These are phyloP conservation scores for Penicillium fuscoglaucum DNA, from an alignment of 2,329 filamentous ascomycete genomes.

Conservation along the genomic window DNA sequence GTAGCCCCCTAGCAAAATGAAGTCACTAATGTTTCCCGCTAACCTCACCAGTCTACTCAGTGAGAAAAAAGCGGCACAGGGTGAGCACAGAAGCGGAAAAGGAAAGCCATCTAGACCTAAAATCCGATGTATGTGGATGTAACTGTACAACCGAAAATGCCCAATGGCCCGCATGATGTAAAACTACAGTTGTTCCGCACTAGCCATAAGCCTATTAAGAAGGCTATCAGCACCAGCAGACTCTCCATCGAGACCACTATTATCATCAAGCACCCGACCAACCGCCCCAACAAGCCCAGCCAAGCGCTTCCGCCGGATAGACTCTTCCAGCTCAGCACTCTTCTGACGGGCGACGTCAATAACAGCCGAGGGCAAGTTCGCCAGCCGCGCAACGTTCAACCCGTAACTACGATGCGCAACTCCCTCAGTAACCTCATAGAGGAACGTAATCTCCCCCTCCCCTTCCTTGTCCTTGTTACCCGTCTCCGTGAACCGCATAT, in stretches of 20 bases:
- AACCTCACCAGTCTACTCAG: not conserved
- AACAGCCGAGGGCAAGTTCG: conserved; percentile 73
- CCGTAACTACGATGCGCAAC: conserved; percentile 94
- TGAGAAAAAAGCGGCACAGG: not conserved
- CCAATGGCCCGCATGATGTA: not conserved
- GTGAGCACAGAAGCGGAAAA: not conserved
- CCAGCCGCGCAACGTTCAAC: conserved; percentile 85
- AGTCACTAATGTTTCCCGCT: not conserved
- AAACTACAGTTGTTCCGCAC: conserved; percentile 35
- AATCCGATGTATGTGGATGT: not conserved
- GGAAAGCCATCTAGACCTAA: not conserved
- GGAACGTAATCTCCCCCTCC: conserved; percentile 83
- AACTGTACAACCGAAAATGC: conserved; percentile 2
- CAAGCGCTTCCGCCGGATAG: conserved; percentile 65
- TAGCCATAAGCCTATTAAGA: conserved; percentile 34
- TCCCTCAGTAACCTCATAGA: conserved; percentile 89
- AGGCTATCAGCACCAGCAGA: conserved; percentile 22
- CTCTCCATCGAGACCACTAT: not conserved
- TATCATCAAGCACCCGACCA: conserved; percentile 27
- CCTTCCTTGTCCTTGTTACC: conserved; percentile 59
- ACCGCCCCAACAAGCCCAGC: conserved; percentile 36
- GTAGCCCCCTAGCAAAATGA: not conserved
- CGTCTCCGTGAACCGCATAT: conserved; percentile 80
- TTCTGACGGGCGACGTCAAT: conserved; percentile 78
- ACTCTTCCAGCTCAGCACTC: conserved; percentile 75